phyloP scores from a whole-genome alignment of 1,139 yeast genomes.

The Tardiomyces depauwii region DNA sequence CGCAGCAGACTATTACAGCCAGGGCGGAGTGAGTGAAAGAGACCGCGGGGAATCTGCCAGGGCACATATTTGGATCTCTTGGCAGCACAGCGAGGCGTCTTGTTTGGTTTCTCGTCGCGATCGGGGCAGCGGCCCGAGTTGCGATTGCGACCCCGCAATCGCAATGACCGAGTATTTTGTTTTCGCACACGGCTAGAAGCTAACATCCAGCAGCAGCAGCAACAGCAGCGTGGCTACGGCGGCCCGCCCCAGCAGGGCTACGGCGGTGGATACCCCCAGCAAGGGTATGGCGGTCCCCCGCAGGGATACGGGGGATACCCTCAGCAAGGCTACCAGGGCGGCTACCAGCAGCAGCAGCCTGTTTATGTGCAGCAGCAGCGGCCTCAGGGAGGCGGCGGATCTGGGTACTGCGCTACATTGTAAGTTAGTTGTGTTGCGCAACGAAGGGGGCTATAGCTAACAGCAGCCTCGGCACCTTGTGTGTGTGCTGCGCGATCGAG shows the following conservation, averaged over 20 bases:
- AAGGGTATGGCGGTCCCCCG: slow-evolving; percentile 11
- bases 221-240: not conserved
- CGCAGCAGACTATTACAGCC: slow-evolving; percentile 17
- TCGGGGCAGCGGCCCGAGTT: too few species aligned
- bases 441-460: too few species aligned
- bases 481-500: slow-evolving; percentile 17
- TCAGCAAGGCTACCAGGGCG: slow-evolving; percentile 8
- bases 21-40: slow-evolving; percentile 2
- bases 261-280: slow-evolving; percentile 8
- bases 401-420: slow-evolving; percentile 16
- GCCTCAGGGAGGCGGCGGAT: slow-evolving; percentile 12
- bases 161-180: too few species aligned
- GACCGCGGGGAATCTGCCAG: too few species aligned
- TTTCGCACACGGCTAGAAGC: not conserved
- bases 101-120: too few species aligned
- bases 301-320: slow-evolving; percentile 16
- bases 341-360: slow-evolving; percentile 21
- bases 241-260: not conserved
- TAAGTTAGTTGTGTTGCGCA: too few species aligned
- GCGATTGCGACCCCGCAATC: too few species aligned
- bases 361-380: slow-evolving; percentile 21
- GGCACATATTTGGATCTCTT: too few species aligned
- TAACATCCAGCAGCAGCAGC: not conserved
- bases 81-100: too few species aligned
- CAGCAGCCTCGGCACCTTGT: slow-evolving; percentile 10